Evolutionary conservation across 495 filamentous ascomycete species (phyloP).

Genomic region (Echria macrotheca): DNA sequence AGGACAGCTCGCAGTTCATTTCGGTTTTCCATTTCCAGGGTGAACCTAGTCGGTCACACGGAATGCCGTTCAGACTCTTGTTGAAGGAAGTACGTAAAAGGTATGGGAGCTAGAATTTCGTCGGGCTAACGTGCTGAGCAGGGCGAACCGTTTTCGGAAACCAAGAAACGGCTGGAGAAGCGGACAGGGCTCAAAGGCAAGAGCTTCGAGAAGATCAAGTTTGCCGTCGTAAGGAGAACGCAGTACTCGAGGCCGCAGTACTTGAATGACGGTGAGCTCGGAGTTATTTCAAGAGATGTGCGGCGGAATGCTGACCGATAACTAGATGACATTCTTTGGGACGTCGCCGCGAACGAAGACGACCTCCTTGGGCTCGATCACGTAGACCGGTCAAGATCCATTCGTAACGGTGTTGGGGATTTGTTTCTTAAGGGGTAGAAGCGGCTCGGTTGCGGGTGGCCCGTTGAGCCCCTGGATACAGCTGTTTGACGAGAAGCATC

Average conservation of each 20-base stretch:
- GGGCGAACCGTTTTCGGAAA: conserved; percentile 84
- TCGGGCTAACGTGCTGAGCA: conserved; percentile 29
- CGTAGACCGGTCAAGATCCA: conserved; percentile 58
- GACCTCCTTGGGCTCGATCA: conserved; percentile 90
- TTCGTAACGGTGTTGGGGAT: conserved; percentile 49
- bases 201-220: conserved; percentile 97
- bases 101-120: neutral
- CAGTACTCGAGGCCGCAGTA: conserved; percentile 71
- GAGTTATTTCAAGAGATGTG: neutral
- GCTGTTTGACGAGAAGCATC: neutral
- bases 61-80: conserved; percentile 87
- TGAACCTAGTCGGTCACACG: conserved; percentile 67
- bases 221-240: conserved; percentile 69
- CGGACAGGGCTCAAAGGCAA: conserved; percentile 94
- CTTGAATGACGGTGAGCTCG: conserved; percentile 84
- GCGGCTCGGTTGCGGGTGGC: neutral
- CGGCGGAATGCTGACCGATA: conserved; percentile 8
- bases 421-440: conserved; percentile 49
- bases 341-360: conserved; percentile 60
- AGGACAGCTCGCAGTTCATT: conserved; percentile 57
- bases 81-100: conserved; percentile 64
- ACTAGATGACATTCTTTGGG: conserved; percentile 76
- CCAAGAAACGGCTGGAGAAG: conserved; percentile 82
- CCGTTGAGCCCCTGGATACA: conserved; percentile 5
- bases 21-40: conserved; percentile 87